Evolutionary conservation across 305 asterid species (phyloP), one percentile per base, ranked within the genome.

Genomic region (Fraxinus angustifolia): DNA sequence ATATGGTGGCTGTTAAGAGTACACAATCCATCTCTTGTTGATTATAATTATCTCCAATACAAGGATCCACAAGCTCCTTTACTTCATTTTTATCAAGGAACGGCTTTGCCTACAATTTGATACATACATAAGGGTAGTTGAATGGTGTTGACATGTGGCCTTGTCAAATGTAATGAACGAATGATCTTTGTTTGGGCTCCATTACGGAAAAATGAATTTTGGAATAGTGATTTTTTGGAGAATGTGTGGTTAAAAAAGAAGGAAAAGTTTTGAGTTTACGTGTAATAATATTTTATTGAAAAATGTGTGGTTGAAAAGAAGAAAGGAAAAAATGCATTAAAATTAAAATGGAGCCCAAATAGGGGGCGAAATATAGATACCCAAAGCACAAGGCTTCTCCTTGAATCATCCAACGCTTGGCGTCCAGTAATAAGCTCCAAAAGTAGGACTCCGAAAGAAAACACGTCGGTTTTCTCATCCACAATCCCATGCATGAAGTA

Each of bases 391-490:
- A 92, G 90, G 84, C 91, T 92, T 50, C 86, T 88, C 79, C 83
- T 83, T 1, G 88, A 82, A 76, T 90, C 93, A 84, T 92, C 93
- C 31, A 92, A 76, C 31, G 94, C 94, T 81, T 58, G 79, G n/a
- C 93, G 87, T 34, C 96, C 92, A 6, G 93, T 90, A 74, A 87
- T 87, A 75, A 92, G 60, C 88, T 92, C 97, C 83, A 92, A 79
- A 42, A 92, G 92, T 35, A 92, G 86, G 31, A 92, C 96, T 2
- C 96, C 96, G 3, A 92, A 92, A 30, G 96, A 82, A 84, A 83
- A 90, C 35, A 92, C 88, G 17, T 92, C 96, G 4, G 91, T 92
- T 86, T 92, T 92, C 89, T 92, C 96, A 78, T 92, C 94, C 8
- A 92, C 91, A 4, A 89, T 84, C 35, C 94, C 96, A 70, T 90